Percentiles rank a stretch among this genome's conserved stretches.
Evolutionary conservation across 208 protist genomes (phyloP).

Genomic region (Crithidia sp.): DNA sequence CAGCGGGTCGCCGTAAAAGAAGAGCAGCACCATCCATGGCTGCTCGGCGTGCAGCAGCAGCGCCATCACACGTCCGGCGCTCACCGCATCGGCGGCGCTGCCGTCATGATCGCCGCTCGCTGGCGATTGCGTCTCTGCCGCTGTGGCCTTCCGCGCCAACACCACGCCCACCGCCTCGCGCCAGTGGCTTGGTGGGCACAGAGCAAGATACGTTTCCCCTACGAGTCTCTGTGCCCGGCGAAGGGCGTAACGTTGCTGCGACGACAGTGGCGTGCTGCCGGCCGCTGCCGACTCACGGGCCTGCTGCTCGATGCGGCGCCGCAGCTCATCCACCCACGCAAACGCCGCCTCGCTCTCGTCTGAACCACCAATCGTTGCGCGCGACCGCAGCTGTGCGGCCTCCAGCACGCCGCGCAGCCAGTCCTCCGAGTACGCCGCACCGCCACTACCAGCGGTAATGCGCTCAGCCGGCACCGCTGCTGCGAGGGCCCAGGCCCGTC

Average conservation of each 20-base stretch:
- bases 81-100: slow-evolving; percentile 7
- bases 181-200: slow-evolving; percentile 38
- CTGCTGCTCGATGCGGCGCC: slow-evolving; percentile 3
- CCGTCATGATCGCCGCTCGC: too few species aligned
- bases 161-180: slow-evolving; percentile 36
- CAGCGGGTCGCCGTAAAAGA: slow-evolving; percentile 33
- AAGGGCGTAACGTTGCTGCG: slow-evolving; percentile 1
- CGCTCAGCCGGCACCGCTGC: slow-evolving; percentile 29
- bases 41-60: slow-evolving; percentile 24
- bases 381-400: slow-evolving; percentile 18
- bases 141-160: slow-evolving; percentile 7
- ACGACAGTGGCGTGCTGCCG: neutral
- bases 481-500: slow-evolving; percentile 34
- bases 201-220: slow-evolving; percentile 36
- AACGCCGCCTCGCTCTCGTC: slow-evolving; percentile 13
- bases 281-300: neutral
- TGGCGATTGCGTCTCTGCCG: neutral
- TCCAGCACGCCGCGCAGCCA: slow-evolving; percentile 38
- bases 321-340: slow-evolving; percentile 28
- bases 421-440: slow-evolving; percentile 10
- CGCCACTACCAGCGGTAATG: slow-evolving; percentile 1
- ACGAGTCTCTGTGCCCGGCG: slow-evolving; percentile 22
- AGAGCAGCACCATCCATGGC: slow-evolving; percentile 30
- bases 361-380: neutral
- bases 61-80: slow-evolving; percentile 25